Base-by-base conservation (phyloP, 192 early-diverging fungal species). In the Linnemannia hyalina region DNA sequence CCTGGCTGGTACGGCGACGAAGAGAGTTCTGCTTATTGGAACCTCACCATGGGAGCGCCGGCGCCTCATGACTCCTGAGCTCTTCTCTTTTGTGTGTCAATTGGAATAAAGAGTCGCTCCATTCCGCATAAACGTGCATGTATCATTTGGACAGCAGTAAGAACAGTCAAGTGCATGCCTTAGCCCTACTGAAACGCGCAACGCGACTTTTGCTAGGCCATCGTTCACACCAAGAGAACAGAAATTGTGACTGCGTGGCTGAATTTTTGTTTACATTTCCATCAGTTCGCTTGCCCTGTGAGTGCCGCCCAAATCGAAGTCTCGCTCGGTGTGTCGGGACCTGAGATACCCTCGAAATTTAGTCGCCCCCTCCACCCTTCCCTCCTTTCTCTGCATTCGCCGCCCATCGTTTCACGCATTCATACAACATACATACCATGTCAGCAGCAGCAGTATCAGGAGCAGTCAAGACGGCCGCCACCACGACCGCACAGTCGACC, bases 381-480 rank as follows among this genome's bases (percentile, higher is more conserved):
- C 15, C 60, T 65, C 29, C 10, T 65, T 29, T 65, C 29, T 26
- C n/a, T 60, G 10, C 57, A 60, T 60, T 60, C 22, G 23, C 57
- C 23, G 23, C 6, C 16, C 22, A 26, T 60, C 9, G 23, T 26
- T 23, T 55, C 52, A 57, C 55, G n/a, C 49, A 46, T 46, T 74
- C n/a, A 36, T 52, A 49, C 32, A 38, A 16, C 41, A 44, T 63
- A n/a, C 46, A 40, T 68, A 52, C 26, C 73, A 85, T 85, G 82
- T 85, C 82, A 18, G 77, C 74, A 75, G 16, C 82, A 79, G 40
- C 77, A 85, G 76, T 83, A 83, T 36, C 68, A 81, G 74, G 68
- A 75, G 80, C 80, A 69, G 78, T 77, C n/a, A 80, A 79, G 69
- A 18, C 82, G 32, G 82, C 74, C 15, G 77, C 69, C 40, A 54